These are phyloP conservation scores for Mucor lusitanicus DNA, from an alignment of 371 early-diverging fungal species.

Conservation along the genomic window DNA sequence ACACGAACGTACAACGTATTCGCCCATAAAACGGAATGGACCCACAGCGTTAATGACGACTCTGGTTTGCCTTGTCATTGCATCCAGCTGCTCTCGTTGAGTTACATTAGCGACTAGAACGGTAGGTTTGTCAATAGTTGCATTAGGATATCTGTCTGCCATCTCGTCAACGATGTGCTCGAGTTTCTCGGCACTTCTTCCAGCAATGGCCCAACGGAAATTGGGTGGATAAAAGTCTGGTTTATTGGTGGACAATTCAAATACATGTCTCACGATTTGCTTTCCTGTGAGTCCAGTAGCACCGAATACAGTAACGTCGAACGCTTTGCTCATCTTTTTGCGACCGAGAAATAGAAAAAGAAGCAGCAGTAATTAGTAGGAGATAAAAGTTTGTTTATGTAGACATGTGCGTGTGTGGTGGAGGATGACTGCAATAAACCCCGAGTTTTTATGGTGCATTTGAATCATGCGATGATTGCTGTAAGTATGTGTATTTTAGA, in stretches of 20 bases:
- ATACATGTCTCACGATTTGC: conserved; percentile 70
- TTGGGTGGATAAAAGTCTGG: conserved; percentile 16
- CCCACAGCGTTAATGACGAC: conserved; percentile 85
- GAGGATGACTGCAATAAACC: background rate
- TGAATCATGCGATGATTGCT: background rate
- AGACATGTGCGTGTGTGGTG: background rate
- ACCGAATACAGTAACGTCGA: conserved; percentile 79
- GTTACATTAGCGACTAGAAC: conserved; percentile 65
- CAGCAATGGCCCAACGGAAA: conserved; percentile 70
- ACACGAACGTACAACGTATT: conserved; percentile 83
- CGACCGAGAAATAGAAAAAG: background rate
- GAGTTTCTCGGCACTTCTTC: conserved; percentile 58
- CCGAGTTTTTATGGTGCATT: background rate
- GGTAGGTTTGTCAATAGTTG: conserved; percentile 36
- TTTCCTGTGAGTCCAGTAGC: conserved; percentile 88
- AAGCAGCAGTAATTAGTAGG: background rate
- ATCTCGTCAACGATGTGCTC: conserved; percentile 27
- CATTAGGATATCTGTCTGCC: conserved; percentile 16
- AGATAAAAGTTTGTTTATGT: background rate
- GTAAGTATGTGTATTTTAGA: background rate
- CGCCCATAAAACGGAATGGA: conserved; percentile 81
- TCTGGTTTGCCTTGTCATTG: conserved; percentile 57
- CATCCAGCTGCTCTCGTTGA: conserved; percentile 55
- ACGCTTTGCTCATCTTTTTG: conserved; percentile 5
- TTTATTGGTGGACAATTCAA: conserved; percentile 28